phyloP scores from a whole-genome alignment of 2,329 filamentous ascomycete species.

The Colletotrichum viniferum region DNA sequence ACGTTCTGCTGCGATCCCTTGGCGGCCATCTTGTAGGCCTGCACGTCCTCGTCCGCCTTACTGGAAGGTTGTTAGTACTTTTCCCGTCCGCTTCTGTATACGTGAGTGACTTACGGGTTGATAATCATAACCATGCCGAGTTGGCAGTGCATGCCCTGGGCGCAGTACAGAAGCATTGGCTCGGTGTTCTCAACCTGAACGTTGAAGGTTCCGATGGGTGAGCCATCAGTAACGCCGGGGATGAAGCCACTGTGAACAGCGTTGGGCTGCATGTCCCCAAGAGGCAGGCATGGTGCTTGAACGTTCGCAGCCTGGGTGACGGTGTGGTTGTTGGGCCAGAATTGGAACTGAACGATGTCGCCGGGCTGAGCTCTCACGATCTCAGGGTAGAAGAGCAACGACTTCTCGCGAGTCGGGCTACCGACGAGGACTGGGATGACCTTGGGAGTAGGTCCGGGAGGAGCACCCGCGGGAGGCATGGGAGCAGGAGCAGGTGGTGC shows the following conservation, averaged over 20 bases:
- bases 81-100: too few species aligned
- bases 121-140: conserved; percentile 55
- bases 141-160: conserved; percentile 52
- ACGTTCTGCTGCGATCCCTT: neutral
- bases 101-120: conserved; percentile 41
- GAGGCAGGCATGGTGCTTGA: conserved; percentile 49
- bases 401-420: conserved; percentile 46
- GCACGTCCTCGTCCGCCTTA: conserved; percentile 13
- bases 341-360: conserved; percentile 48
- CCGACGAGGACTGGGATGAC: conserved; percentile 60
- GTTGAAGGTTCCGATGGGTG: conserved; percentile 48
- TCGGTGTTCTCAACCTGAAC: conserved; percentile 47
- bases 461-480: neutral
- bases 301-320: conserved; percentile 43
- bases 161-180: conserved; percentile 56
- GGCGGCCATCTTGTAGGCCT: conserved; percentile 1
- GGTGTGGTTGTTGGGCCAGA: conserved; percentile 46
- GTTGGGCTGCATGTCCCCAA: conserved; percentile 33
- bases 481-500: neutral
- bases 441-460: conserved; percentile 11
- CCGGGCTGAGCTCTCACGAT: conserved; percentile 35
- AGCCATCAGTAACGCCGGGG: conserved; percentile 37
- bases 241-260: conserved; percentile 46
- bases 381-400: conserved; percentile 49
- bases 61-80: neutral